These are phyloP conservation scores for Dicorynia guianensis DNA, from an alignment of 306 rosid species.

Conservation along the genomic window DNA sequence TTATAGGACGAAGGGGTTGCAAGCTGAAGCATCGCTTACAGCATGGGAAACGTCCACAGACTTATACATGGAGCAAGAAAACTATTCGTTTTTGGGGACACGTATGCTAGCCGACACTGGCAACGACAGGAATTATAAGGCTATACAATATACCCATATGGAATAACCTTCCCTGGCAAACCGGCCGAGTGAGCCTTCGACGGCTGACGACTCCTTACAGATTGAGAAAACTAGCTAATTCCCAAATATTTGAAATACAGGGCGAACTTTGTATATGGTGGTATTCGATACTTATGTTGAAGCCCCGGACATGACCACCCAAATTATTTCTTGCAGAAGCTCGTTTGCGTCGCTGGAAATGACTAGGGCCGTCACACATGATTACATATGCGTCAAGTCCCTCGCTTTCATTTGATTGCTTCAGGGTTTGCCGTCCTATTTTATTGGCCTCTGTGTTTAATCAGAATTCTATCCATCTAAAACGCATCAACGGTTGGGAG, in stretches of 20 bases:
- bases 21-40: background rate
- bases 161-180: constrained; percentile 26
- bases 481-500: constrained; percentile 58
- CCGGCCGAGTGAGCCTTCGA: constrained; percentile 30
- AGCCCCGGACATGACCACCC: constrained; percentile 63
- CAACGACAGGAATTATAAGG: background rate
- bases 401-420: background rate
- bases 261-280: constrained; percentile 68
- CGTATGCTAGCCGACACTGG: constrained; percentile 25
- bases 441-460: constrained; percentile 46
- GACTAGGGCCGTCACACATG: constrained; percentile 48
- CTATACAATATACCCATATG: background rate
- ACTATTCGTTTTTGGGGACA: constrained; percentile 37
- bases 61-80: background rate
- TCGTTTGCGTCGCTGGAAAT: constrained; percentile 67
- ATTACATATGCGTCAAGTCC: background rate
- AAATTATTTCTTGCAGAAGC: constrained; percentile 52
- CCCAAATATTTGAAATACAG: constrained; percentile 49
- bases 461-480: constrained; percentile 48
- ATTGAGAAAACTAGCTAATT: constrained; percentile 48
- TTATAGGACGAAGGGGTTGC: background rate
- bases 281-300: constrained; percentile 50
- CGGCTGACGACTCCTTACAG: constrained; percentile 52
- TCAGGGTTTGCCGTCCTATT: constrained; percentile 55
- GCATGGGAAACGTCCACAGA: background rate